phyloP scores from a whole-genome alignment of 352 stramenopile species.

The Lagenidium giganteum region DNA sequence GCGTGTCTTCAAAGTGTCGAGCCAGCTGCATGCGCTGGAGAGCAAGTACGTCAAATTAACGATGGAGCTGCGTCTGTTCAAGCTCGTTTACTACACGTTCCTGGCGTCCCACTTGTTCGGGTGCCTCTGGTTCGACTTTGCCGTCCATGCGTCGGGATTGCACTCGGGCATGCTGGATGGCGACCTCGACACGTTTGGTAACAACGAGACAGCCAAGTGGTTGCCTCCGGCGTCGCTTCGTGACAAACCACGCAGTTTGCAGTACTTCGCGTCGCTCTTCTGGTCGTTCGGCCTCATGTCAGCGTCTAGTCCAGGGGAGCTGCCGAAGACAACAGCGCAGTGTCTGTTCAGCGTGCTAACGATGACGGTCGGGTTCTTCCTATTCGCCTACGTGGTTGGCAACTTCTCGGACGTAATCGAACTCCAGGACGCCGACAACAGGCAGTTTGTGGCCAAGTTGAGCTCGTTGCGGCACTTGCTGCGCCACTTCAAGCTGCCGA shows the following conservation, averaged over 20 bases:
- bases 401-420: constrained; percentile 57
- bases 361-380: constrained; percentile 57
- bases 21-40: constrained; percentile 38
- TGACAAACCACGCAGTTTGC: constrained; percentile 16
- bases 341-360: constrained; percentile 50
- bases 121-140: constrained; percentile 60
- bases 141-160: constrained; percentile 33
- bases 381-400: constrained; percentile 55
- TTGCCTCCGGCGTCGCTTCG: constrained; percentile 18
- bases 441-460: constrained; percentile 50
- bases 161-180: constrained; percentile 12
- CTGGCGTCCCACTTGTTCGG: constrained; percentile 47
- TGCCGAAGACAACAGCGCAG: constrained; percentile 38
- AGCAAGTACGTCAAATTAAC: constrained; percentile 48
- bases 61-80: constrained; percentile 41
- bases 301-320: constrained; percentile 42
- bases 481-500: constrained; percentile 40
- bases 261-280: constrained; percentile 45
- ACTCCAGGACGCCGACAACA: constrained; percentile 51
- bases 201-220: constrained; percentile 28
- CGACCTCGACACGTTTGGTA: constrained; percentile 16
- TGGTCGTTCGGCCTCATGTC: constrained; percentile 58
- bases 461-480: constrained; percentile 47
- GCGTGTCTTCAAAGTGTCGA: constrained; percentile 39
- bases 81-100: constrained; percentile 54